These are phyloP conservation scores for Iris macrosiphon DNA, from an alignment of 106 monocot genomes.

Conservation along the genomic window DNA sequence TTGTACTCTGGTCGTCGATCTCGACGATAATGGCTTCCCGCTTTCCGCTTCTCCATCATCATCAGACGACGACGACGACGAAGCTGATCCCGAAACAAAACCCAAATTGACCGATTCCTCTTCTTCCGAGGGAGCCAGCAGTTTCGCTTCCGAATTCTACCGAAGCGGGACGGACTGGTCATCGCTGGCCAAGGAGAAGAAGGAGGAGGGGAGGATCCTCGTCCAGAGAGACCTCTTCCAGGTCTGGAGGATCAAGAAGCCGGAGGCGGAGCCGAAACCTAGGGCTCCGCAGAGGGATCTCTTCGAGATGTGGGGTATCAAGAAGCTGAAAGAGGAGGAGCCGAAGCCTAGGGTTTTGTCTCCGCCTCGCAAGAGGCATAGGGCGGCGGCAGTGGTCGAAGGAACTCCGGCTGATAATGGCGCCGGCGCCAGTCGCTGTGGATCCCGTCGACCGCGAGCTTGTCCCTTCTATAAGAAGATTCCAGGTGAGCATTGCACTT, in stretches of 20 bases:
- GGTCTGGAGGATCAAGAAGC: slow-evolving; percentile 55
- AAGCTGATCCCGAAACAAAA: not conserved
- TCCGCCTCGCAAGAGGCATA: slow-evolving; percentile 4
- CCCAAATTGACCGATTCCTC: not conserved
- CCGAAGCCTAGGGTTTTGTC: not conserved
- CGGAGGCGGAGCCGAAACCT: not conserved
- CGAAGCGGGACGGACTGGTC: slow-evolving; percentile 47
- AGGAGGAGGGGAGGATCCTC: slow-evolving; percentile 11
- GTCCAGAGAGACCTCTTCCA: slow-evolving; percentile 62
- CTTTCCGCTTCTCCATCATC: not conserved
- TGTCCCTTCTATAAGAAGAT: slow-evolving; percentile 79
- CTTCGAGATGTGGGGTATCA: slow-evolving; percentile 53
- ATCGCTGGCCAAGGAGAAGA: slow-evolving; percentile 6
- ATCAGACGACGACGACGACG: not conserved
- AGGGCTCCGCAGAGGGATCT: slow-evolving; percentile 27
- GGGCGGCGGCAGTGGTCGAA: not conserved
- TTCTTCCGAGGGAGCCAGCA: not conserved
- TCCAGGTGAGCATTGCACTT: slow-evolving; percentile 17
- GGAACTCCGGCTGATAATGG: not conserved
- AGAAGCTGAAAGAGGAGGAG: too few species aligned
- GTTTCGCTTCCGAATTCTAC: slow-evolving; percentile 48
- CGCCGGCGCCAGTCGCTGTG: too few species aligned
- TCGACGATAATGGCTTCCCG: slow-evolving; percentile 52
- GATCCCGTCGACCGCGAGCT: slow-evolving; percentile 11
- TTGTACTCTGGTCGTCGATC: slow-evolving; percentile 3